Base-by-base conservation (phyloP, 2,329 filamentous ascomycete genomes). In the Aspergillus spinulosporus region DNA sequence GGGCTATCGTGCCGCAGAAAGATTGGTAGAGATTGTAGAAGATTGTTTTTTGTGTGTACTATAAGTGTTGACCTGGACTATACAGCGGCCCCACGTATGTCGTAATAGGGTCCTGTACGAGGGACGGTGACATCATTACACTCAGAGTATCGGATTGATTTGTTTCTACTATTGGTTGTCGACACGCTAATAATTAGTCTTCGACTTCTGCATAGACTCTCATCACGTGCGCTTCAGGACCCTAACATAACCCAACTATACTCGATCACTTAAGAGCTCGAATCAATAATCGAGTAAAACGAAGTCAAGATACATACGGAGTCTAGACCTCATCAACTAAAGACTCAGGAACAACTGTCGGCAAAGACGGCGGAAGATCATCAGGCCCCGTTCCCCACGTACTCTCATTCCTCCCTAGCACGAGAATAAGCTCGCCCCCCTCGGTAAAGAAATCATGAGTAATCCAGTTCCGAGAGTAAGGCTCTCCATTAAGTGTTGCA, bases 391-490 rank as follows among this genome's bases (percentile, higher is more conserved):
- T 88, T 0, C 88, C 88, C 88, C 88, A 90, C 0, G 61, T 62
- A 65, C 86, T 88, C 72, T 89, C 87, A 49, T 79, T 78, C 9
- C 65, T 68, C 0, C 87, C 87, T 7, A 90, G 72, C 3, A 79
- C 82, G 51, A 90, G 74, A 49, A 88, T 85, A 49, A 90, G 72
- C 58, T 84, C 79, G 31, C 82, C 81, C 0, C 87, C 87, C 39
- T 88, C 78, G 0, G 82, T 77, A 67, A 88, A 89, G 64, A 90
- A 89, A 43, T 78, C 80, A 71, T 90, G 87, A 36, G 81, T 79
- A 9, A 90, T 73, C 86, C 87, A 90, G 67, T 82, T 89, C 69
- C 76, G 81, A 0, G 77, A 82, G 62, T 87, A 89, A 0, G 75
- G 70, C 62, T 76, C 58, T 1, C 87, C 87, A 64, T 90, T 69